These are phyloP conservation scores for Coccomyxa sp. DNA, from an alignment of 139 green algal species.

Conservation along the genomic window DNA sequence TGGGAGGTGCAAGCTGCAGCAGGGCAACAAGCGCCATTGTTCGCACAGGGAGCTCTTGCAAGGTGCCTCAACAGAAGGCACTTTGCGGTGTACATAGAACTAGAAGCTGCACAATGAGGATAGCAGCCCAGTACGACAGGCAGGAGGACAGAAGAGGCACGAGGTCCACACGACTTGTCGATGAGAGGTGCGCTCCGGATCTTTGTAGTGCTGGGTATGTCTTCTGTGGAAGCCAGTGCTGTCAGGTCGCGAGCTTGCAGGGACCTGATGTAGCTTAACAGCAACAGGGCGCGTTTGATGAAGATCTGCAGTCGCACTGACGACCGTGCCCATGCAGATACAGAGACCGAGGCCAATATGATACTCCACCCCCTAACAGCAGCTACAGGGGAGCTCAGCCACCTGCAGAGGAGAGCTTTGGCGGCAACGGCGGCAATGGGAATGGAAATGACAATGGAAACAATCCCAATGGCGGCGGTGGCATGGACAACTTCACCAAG, in stretches of 20 bases:
- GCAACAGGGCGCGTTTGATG: neutral
- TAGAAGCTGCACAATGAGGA: neutral
- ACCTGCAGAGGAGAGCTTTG: constrained; percentile 4
- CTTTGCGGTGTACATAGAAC: neutral
- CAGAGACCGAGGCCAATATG: neutral
- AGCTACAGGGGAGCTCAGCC: neutral
- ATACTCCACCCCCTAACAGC: constrained; percentile 3
- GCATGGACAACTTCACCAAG: constrained; percentile 40
- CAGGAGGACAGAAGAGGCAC: too few species aligned
- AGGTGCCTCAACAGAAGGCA: neutral
- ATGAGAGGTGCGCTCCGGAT: neutral
- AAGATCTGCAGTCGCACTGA: too few species aligned
- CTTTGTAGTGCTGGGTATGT: neutral
- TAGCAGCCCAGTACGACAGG: neutral
- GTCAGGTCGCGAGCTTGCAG: neutral
- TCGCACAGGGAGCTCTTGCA: neutral
- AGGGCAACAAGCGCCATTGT: neutral
- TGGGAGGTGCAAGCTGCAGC: neutral
- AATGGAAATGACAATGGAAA: neutral
- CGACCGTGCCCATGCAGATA: too few species aligned
- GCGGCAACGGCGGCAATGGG: neutral
- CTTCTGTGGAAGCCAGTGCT: neutral
- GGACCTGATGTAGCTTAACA: neutral
- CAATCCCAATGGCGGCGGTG: constrained; percentile 1
- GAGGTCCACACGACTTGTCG: too few species aligned